Conservation (phyloP, 768 basidiomycete species). For the Phylloporus sp. region DNA sequence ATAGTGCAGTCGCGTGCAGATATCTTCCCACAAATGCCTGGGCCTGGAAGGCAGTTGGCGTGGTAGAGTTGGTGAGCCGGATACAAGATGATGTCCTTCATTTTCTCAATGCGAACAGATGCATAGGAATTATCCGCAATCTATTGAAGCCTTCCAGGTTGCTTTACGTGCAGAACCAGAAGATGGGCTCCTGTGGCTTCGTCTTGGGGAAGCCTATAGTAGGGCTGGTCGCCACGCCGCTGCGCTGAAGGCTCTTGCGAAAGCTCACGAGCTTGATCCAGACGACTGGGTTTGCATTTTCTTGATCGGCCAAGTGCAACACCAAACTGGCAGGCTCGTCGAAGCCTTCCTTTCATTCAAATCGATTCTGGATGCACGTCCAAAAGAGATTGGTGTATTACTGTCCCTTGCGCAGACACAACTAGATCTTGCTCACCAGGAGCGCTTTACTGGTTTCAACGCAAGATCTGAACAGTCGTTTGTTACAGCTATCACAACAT, state of each 20-base stretch:
- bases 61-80: slow-evolving; percentile 77
- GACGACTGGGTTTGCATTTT: slow-evolving; percentile 80
- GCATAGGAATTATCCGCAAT: slow-evolving; percentile 60
- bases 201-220: slow-evolving; percentile 88
- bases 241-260: slow-evolving; percentile 78
- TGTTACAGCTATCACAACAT: slow-evolving; percentile 48
- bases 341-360: slow-evolving; percentile 70
- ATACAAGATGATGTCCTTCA: neutral
- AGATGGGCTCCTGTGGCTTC: slow-evolving; percentile 82
- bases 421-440: slow-evolving; percentile 62
- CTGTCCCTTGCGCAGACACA: slow-evolving; percentile 67
- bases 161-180: slow-evolving; percentile 72
- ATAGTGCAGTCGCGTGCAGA: slow-evolving; percentile 36
- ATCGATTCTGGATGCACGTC: slow-evolving; percentile 48
- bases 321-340: slow-evolving; percentile 65
- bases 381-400: slow-evolving; percentile 67
- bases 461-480: slow-evolving; percentile 73
- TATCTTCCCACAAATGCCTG: slow-evolving; percentile 80
- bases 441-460: slow-evolving; percentile 65
- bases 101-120: slow-evolving; percentile 38
- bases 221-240: slow-evolving; percentile 85
- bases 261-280: slow-evolving; percentile 67
- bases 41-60: slow-evolving; percentile 97
- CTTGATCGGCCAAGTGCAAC: slow-evolving; percentile 80
- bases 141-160: slow-evolving; percentile 83